These are phyloP conservation scores for Hagleromyces aurorensis DNA, from an alignment of 805 yeast genomes.

Conservation along the genomic window DNA sequence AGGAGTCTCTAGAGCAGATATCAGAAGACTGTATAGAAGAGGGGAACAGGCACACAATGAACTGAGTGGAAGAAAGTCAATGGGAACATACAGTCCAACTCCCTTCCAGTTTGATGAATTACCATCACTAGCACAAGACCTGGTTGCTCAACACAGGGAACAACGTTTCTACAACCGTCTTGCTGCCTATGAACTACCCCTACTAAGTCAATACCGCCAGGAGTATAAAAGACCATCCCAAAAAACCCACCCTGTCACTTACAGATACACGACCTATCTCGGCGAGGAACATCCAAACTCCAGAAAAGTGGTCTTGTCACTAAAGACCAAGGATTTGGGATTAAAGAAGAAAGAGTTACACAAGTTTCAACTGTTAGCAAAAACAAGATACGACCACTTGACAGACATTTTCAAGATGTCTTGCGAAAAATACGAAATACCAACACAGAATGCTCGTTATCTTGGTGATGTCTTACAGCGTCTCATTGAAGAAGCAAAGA, in stretches of 20 bases:
- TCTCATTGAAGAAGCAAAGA: slow-evolving; percentile 59
- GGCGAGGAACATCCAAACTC: slow-evolving; percentile 58
- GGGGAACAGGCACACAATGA: slow-evolving; percentile 38
- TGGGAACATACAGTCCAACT: slow-evolving; percentile 34
- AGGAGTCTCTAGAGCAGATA: slow-evolving; percentile 32
- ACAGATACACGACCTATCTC: slow-evolving; percentile 63
- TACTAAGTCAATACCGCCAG: slow-evolving; percentile 66
- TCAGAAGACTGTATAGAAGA: slow-evolving; percentile 33
- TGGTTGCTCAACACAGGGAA: slow-evolving; percentile 62
- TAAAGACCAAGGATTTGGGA: slow-evolving; percentile 46
- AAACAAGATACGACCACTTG: slow-evolving; percentile 60
- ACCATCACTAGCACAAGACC: slow-evolving; percentile 64
- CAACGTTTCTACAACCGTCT: slow-evolving; percentile 70
- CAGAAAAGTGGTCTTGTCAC: slow-evolving; percentile 55
- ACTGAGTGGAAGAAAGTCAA: slow-evolving; percentile 32
- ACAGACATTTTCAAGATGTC: slow-evolving; percentile 57
- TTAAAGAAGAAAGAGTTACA: slow-evolving; percentile 49
- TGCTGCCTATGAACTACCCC: slow-evolving; percentile 90
- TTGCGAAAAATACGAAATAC: slow-evolving; percentile 57
- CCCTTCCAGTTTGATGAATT: slow-evolving; percentile 56
- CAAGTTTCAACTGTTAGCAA: slow-evolving; percentile 73
- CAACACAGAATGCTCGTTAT: slow-evolving; percentile 79
- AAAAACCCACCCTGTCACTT: slow-evolving; percentile 46
- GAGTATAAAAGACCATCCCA: slow-evolving; percentile 45
- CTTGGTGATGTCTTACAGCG: slow-evolving; percentile 56